Evolutionary conservation across 768 basidiomycete genomes (phyloP).

Genomic region (Calocybe cyanea): DNA sequence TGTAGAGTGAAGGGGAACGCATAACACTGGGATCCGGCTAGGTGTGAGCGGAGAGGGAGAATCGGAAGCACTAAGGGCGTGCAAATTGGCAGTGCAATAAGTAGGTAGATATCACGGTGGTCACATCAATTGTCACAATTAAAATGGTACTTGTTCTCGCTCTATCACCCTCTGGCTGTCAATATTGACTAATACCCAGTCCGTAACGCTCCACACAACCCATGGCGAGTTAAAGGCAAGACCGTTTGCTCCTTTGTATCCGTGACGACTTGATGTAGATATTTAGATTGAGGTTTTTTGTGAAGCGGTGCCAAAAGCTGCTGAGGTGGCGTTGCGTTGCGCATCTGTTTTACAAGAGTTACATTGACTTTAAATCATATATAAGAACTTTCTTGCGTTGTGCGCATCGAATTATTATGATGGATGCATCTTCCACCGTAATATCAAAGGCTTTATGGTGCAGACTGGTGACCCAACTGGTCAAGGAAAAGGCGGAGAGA

Average conservation of each 20-base stretch:
- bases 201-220: constrained; percentile 92
- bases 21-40: constrained; percentile 31
- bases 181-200: constrained; percentile 42
- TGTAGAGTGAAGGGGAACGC: constrained; percentile 70
- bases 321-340: constrained; percentile 66
- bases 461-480: constrained; percentile 91
- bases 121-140: constrained; percentile 21
- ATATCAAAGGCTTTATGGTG: constrained; percentile 94
- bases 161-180: constrained; percentile 9
- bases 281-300: constrained; percentile 92
- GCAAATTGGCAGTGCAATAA: constrained; percentile 8
- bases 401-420: constrained; percentile 90
- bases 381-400: constrained; percentile 91
- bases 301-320: constrained; percentile 92
- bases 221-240: constrained; percentile 92
- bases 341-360: constrained; percentile 4
- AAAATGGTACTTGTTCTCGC: constrained; percentile 16
- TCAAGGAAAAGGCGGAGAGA: constrained; percentile 86
- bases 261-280: constrained; percentile 1
- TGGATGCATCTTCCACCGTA: constrained; percentile 84
- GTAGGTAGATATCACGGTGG: constrained; percentile 13
- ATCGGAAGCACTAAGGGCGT: constrained; percentile 16
- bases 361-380: constrained; percentile 8
- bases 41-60: constrained; percentile 18
- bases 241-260: not conserved